Evolutionary conservation across 176 grass and related monocot genomes (phyloP).

Genomic region (Tillandsia leiboldiana): DNA sequence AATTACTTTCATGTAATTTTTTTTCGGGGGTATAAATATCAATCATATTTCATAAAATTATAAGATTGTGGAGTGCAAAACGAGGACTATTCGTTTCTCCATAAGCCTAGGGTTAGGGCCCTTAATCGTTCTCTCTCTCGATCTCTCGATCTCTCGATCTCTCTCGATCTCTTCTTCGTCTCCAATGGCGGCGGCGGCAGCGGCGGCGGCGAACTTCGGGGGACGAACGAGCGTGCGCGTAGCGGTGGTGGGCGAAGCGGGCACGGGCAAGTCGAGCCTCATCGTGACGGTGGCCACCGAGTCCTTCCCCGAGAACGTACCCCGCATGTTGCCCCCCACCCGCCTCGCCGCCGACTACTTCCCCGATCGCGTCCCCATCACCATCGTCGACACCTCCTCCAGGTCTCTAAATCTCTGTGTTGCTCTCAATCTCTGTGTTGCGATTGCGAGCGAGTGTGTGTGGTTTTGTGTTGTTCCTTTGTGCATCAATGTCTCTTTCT

Average conservation of each 20-base stretch:
- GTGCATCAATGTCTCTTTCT: neutral
- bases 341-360: constrained; percentile 83
- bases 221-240: constrained; percentile 66
- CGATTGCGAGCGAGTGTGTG: neutral
- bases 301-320: constrained; percentile 72
- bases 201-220: constrained; percentile 39
- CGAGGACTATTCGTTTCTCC: too few species aligned
- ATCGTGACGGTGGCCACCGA: constrained; percentile 75
- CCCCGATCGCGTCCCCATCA: constrained; percentile 89
- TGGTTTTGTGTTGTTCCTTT: neutral
- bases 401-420: constrained; percentile 19
- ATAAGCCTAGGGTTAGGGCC: neutral
- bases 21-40: too few species aligned
- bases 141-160: neutral
- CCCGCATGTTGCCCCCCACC: constrained; percentile 57
- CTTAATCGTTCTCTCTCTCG: neutral
- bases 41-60: too few species aligned
- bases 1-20: too few species aligned
- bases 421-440: neutral
- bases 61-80: too few species aligned
- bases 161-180: constrained; percentile 2
- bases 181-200: constrained; percentile 38
- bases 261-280: constrained; percentile 89
- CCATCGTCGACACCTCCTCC: constrained; percentile 83
- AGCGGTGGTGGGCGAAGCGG: constrained; percentile 70